Evolutionary conservation across 345 rosid species (phyloP), one percentile per base, ranked within the genome.

Genomic region (Eucalyptus pauciflora): DNA sequence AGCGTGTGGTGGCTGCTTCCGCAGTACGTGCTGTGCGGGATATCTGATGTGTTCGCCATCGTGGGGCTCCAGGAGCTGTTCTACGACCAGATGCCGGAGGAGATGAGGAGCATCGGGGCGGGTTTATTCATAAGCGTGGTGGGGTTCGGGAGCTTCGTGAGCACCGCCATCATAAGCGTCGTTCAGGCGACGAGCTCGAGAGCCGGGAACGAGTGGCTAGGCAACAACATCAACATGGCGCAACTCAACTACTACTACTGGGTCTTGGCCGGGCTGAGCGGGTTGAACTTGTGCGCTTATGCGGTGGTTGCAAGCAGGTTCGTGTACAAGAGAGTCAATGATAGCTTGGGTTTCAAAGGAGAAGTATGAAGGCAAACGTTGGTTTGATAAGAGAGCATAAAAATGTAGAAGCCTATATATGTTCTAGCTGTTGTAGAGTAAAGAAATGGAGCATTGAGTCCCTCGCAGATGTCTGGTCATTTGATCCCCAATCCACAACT

Each of bases 11-110:
- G 98, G 98, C 88, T 97, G 56, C 93, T 96, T n/a, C 99, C 99
- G 1, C 99, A 96, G 50, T 96, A 96, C 89, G 88, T 95, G 50
- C 90, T 96, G 12, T 89, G 92, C 2, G 98, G 95, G 46, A 17
- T 95, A 5, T 93, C 93, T 5, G 99, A 97, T 51, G 95, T 92
- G 12, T 96, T 97, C 91, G 87, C 95, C 8, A 88, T 97, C 14
- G 93, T 97, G n/a, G 99, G 99, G 37, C 88, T 97, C 88, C 98
- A 96, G 91, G 97, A 96, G 92, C 54, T 97, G 92, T 97, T 96
- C 93, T 97, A 97, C 88, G 97, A 94, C 89, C 97, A 97, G 89
- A 92, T 97, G 96, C 99, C 99, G 1, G 97, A 93, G 67, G 83
- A 86, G 8, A 94, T 96, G 98, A 93, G 99, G 91, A 97, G 99